Evolutionary conservation across 768 basidiomycete genomes (phyloP), one percentile per base, ranked within the genome.

Genomic region (Zangia roseola): DNA sequence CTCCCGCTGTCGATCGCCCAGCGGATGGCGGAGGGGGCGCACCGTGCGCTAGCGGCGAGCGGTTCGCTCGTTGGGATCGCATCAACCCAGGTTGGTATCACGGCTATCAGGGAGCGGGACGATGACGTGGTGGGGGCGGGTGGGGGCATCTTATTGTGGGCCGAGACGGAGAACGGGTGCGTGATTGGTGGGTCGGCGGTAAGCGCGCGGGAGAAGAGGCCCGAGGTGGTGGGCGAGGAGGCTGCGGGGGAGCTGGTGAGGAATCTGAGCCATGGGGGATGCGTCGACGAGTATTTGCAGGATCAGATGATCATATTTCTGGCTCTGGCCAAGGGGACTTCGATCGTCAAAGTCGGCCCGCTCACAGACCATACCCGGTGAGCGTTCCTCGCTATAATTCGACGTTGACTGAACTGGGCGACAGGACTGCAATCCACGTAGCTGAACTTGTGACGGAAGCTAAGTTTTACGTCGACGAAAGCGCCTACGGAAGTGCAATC

Each of bases 261-360:
- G 49, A 86, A 82, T 40, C 57, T 90, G 47, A 63, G 74, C 12
- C 75, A 79, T n/a, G 84, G 75, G 6, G 87, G 86, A 24, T 87
- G 84, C 54, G 82, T 90, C 2, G 89, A 91, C 53, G 88, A 78
- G 49, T 70, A 77, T 59, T 48, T 80, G 57, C 79, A 88, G 73
- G 89, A 91, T 63, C 88, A 91, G 59, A 83, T 90, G 17, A 81
- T 90, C 39, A 78, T 90, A 31, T 83, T 88, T 59, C 79, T 90
- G 69, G 86, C 86, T 9, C 72, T 91, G 16, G 86, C 88, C 9
- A 65, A 82, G 41, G 86, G 86, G 5, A 74, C 57, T 21, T 89
- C 86, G 10, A 71, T 70, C 44, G 71, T 91, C 23, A 73, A 71
- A 39, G 76, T 68, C 21, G 78, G 80, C 2, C 84, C 80, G 5